These are phyloP conservation scores for Sideroxylon spinosum DNA, from an alignment of 179 eudicot genomes.

Conservation along the genomic window DNA sequence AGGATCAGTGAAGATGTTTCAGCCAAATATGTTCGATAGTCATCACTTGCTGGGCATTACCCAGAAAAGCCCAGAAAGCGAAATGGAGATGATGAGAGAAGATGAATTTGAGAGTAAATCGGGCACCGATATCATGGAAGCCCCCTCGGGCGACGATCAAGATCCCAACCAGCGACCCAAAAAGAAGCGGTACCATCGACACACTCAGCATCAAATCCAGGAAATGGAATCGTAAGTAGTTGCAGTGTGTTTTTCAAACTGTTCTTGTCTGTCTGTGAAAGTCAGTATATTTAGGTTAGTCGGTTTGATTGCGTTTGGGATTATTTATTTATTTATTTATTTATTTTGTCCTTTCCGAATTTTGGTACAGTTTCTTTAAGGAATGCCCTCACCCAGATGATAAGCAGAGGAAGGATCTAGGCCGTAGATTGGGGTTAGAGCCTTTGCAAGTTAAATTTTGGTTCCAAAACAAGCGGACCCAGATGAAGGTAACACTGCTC, in stretches of 20 bases:
- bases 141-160: conserved; percentile 62
- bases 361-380: conserved; percentile 43
- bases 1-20: too few relatives aligned
- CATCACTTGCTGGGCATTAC: conserved; percentile 21
- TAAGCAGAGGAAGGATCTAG: conserved; percentile 63
- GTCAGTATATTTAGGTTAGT: background rate
- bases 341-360: background rate
- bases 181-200: conserved; percentile 79
- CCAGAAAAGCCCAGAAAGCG: conserved; percentile 36
- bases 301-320: background rate
- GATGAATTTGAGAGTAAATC: conserved; percentile 72
- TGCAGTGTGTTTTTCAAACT: background rate
- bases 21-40: background rate
- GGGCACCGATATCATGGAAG: conserved; percentile 56
- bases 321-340: too few relatives aligned
- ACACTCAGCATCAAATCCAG: conserved; percentile 58
- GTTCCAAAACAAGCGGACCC: conserved; percentile 73
- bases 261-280: background rate
- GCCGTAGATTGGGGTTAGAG: conserved; percentile 44
- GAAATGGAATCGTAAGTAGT: conserved; percentile 58
- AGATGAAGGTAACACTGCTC: conserved; percentile 49
- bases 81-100: conserved; percentile 50
- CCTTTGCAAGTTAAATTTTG: conserved; percentile 66
- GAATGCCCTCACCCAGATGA: conserved; percentile 72
- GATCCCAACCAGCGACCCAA: conserved; percentile 73